Evolutionary conservation across 2,329 filamentous ascomycete genomes (phyloP).

Genomic region (Drechmeria coniospora): DNA sequence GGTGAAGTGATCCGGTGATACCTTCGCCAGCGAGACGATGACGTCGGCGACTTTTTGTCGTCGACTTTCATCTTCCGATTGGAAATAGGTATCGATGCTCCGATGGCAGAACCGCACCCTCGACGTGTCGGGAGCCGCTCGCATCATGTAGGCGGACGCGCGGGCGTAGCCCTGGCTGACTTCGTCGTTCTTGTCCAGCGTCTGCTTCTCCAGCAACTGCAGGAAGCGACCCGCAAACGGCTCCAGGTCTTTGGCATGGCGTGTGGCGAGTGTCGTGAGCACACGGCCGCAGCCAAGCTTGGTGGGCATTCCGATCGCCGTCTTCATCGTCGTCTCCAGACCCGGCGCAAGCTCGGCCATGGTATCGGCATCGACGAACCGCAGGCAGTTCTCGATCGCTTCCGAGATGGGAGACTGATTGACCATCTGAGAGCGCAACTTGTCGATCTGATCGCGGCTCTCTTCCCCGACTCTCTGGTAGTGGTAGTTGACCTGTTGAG

Average conservation of each 20-base stretch:
- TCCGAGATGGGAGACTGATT: slow-evolving; percentile 82
- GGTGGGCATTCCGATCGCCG: slow-evolving; percentile 76
- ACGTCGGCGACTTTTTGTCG: slow-evolving; percentile 70
- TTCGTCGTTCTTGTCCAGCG: slow-evolving; percentile 85
- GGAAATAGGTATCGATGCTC: slow-evolving; percentile 60
- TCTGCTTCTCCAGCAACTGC: slow-evolving; percentile 61
- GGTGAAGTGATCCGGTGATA: slow-evolving; percentile 78
- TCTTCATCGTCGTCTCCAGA: slow-evolving; percentile 68
- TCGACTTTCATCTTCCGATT: slow-evolving; percentile 59
- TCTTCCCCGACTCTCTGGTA: slow-evolving; percentile 81
- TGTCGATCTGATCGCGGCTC: slow-evolving; percentile 80
- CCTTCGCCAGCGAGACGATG: slow-evolving; percentile 67
- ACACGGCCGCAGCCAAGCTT: slow-evolving; percentile 85
- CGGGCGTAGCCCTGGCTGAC: slow-evolving; percentile 81
- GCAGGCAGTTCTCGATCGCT: slow-evolving; percentile 76
- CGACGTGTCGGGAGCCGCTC: slow-evolving; percentile 32
- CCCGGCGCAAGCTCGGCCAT: slow-evolving; percentile 59
- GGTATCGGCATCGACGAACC: slow-evolving; percentile 63
- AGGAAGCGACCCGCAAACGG: slow-evolving; percentile 65
- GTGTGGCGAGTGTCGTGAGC: slow-evolving; percentile 69
- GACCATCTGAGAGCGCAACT: slow-evolving; percentile 65
- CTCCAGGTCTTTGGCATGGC: slow-evolving; percentile 59
- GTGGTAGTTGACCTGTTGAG: slow-evolving; percentile 78
- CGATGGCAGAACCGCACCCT: slow-evolving; percentile 35
- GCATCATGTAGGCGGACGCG: slow-evolving; percentile 71